Conservation (phyloP, 805 yeast species). For the Starmerella riodocensis region DNA sequence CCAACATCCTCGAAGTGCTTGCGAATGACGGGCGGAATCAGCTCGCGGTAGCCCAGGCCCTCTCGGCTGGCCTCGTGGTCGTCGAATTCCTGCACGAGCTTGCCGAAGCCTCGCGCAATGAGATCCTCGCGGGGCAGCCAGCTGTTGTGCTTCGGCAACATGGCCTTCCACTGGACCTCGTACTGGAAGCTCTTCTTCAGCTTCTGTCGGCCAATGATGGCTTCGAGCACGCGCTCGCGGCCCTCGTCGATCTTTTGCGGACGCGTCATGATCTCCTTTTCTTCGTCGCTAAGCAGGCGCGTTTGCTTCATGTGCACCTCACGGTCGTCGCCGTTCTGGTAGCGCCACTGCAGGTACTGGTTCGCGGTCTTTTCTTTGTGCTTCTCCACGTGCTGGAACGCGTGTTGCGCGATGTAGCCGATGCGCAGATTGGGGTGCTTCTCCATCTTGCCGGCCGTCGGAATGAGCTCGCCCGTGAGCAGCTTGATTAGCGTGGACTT, state of each 20-base stretch:
- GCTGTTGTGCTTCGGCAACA: conserved; percentile 86
- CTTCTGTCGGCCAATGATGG: conserved; percentile 94
- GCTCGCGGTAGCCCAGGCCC: conserved; percentile 95
- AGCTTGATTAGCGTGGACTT: conserved; percentile 89
- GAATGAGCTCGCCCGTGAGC: conserved; percentile 81
- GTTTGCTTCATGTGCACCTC: conserved; percentile 90
- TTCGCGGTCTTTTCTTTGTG: conserved; percentile 97
- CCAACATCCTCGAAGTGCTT: conserved; percentile 97
- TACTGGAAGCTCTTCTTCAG: conserved; percentile 93
- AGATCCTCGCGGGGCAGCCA: conserved; percentile 81
- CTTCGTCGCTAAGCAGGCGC: conserved; percentile 70
- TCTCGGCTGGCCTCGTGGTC: conserved; percentile 99
- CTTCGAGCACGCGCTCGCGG: conserved; percentile 81
- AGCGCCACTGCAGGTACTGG: conserved; percentile 97
- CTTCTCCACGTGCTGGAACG: conserved; percentile 90
- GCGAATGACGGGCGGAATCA: conserved; percentile 81
- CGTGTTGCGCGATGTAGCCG: conserved; percentile 98
- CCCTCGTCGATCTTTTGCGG: conserved; percentile 69
- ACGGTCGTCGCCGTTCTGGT: conserved; percentile 94
- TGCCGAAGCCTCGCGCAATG: conserved; percentile 72
- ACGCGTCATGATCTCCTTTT: conserved; percentile 61
- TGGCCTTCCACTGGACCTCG: conserved; percentile 85
- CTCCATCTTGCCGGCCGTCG: conserved; percentile 79
- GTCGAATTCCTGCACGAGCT: conserved; percentile 89
- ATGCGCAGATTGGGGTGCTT: conserved; percentile 96